phyloP scores from a whole-genome alignment of 139 green algal genomes.

The Coelastrella sp. region DNA sequence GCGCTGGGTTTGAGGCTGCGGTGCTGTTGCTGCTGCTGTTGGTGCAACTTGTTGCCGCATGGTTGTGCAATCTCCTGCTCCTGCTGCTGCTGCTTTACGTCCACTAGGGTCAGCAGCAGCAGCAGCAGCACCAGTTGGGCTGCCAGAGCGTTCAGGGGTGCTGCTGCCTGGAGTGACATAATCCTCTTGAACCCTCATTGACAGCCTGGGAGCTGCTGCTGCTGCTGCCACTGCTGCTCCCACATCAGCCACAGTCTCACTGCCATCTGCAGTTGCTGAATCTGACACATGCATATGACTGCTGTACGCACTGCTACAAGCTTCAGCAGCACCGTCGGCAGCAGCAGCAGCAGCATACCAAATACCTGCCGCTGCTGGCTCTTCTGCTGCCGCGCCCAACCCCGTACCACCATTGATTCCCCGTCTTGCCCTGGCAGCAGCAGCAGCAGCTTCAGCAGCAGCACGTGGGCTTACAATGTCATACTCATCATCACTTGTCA shows the following conservation, averaged over 20 bases:
- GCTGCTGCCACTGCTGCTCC: neutral
- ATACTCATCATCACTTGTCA: constrained; percentile 30
- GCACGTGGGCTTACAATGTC: constrained; percentile 21
- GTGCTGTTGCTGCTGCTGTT: neutral
- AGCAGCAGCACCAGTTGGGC: neutral
- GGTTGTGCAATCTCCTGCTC: neutral
- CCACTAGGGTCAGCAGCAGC: neutral
- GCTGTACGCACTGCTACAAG: neutral
- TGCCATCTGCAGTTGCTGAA: neutral
- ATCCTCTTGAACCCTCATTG: constrained; percentile 29
- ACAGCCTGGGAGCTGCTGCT: neutral
- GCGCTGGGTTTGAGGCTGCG: neutral
- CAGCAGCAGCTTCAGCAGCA: constrained; percentile 28
- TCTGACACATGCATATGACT: neutral
- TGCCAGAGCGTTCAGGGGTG: neutral
- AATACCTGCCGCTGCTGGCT: neutral
- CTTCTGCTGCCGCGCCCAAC: neutral
- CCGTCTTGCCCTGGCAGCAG: constrained; percentile 15
- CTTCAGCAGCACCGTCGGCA: neutral
- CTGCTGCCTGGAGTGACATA: neutral
- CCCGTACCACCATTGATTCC: neutral
- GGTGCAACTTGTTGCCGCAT: neutral
- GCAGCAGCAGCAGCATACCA: constrained; percentile 1
- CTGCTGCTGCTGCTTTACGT: neutral
- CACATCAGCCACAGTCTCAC: neutral